Percentiles rank a stretch among this genome's conserved stretches.
phyloP scores from a whole-genome alignment of 106 monocot genomes.

The Narthecium ossifragum region DNA sequence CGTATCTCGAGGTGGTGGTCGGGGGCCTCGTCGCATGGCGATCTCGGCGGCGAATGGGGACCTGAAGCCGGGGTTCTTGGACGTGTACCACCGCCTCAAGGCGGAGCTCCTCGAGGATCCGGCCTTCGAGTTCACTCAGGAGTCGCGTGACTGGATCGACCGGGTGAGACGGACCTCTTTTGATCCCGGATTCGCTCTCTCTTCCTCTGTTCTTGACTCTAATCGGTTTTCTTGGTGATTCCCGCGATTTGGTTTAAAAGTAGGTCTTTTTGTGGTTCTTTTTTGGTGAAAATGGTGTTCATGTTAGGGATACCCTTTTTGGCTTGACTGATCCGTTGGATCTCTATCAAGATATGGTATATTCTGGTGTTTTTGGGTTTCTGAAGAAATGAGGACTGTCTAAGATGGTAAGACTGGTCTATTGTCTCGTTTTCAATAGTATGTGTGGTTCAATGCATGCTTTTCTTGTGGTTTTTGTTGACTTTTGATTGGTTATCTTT shows the following conservation, averaged over 20 bases:
- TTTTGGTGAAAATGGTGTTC: not conserved
- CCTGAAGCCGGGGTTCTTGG: constrained; percentile 39
- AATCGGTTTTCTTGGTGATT: not conserved
- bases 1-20: too few relatives aligned
- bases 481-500: too few relatives aligned
- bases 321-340: too few relatives aligned
- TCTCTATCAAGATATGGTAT: too few relatives aligned
- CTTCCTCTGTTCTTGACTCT: not conserved
- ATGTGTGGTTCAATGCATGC: too few relatives aligned
- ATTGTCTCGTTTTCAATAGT: too few relatives aligned
- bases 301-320: not conserved
- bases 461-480: too few relatives aligned
- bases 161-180: constrained; percentile 27
- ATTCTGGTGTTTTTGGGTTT: too few relatives aligned
- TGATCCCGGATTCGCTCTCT: not conserved
- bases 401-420: too few relatives aligned
- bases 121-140: constrained; percentile 89
- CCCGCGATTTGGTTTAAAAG: not conserved
- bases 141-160: constrained; percentile 73
- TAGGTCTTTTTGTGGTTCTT: not conserved
- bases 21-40: not conserved
- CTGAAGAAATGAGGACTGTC: too few relatives aligned
- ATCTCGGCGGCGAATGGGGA: constrained; percentile 27
- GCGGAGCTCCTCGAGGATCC: constrained; percentile 74
- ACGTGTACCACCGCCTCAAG: constrained; percentile 68